Evolutionary conservation across 208 protist genomes (phyloP).

Genomic region (Leptomonas pyrrhocoris): DNA sequence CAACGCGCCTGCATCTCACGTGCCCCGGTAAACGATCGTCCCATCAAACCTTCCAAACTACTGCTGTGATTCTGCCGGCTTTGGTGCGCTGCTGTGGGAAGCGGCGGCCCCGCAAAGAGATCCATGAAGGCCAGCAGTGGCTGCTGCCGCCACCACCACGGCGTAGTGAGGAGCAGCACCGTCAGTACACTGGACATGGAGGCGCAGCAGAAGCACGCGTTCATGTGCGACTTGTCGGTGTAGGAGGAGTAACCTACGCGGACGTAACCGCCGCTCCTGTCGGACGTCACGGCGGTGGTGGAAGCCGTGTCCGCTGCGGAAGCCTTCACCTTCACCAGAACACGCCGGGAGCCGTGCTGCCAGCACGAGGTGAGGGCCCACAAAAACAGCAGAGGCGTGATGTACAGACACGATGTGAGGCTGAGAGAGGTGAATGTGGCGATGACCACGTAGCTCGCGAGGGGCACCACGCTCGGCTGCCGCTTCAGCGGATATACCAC

Average conservation of each 20-base stretch:
- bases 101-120: constrained; percentile 29
- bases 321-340: constrained; percentile 39
- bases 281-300: background rate
- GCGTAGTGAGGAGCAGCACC: constrained; percentile 27
- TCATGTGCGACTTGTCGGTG: constrained; percentile 38
- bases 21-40: constrained; percentile 35
- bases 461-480: constrained; percentile 9
- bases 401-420: constrained; percentile 24
- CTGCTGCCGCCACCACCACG: constrained; percentile 39
- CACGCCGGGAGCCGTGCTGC: constrained; percentile 44
- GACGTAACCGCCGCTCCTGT: constrained; percentile 5
- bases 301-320: background rate
- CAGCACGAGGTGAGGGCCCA: constrained; percentile 46
- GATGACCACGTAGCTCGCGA: constrained; percentile 15
- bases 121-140: constrained; percentile 37
- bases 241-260: constrained; percentile 60
- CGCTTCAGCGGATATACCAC: constrained; percentile 28
- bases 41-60: background rate
- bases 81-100: background rate
- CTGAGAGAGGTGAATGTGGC: constrained; percentile 22
- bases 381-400: constrained; percentile 23
- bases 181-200: constrained; percentile 12
- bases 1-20: constrained; percentile 32
- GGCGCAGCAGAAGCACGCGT: constrained; percentile 28
- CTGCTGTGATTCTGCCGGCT: too few species aligned